Evolutionary conservation across 345 rosid genomes (phyloP).

Genomic region (Ceriops decandra): DNA sequence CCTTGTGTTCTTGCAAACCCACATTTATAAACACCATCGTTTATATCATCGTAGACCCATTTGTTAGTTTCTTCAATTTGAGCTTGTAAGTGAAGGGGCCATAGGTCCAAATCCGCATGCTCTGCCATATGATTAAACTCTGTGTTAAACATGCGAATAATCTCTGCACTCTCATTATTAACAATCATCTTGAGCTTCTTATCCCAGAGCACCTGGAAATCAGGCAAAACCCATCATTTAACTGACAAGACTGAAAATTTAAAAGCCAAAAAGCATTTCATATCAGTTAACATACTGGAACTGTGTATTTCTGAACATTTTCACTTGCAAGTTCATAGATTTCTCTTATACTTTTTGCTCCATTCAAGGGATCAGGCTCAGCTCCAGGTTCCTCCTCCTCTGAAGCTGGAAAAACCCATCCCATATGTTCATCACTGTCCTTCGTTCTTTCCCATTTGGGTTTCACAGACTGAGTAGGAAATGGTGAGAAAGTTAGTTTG

Average conservation of each 20-base stretch:
- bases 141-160: conserved; percentile 45
- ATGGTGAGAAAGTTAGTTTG: conserved; percentile 4
- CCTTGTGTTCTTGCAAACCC: conserved; percentile 50
- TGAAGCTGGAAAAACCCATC: conserved; percentile 78
- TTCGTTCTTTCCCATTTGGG: conserved; percentile 90
- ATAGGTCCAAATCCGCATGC: conserved; percentile 44
- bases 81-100: conserved; percentile 32
- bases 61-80: conserved; percentile 39
- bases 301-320: conserved; percentile 71
- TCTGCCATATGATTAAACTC: conserved; percentile 48
- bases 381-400: conserved; percentile 69
- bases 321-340: conserved; percentile 80
- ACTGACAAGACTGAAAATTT: conserved; percentile 12
- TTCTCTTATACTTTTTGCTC: conserved; percentile 68
- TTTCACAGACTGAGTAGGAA: conserved; percentile 55
- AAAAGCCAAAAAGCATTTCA: background rate
- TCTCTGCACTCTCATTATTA: conserved; percentile 48
- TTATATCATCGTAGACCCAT: conserved; percentile 38
- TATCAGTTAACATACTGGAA: conserved; percentile 60
- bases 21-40: conserved; percentile 50
- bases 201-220: conserved; percentile 48
- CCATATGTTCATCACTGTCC: conserved; percentile 77
- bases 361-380: conserved; percentile 65
- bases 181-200: conserved; percentile 50
- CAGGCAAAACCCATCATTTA: conserved; percentile 9